phyloP scores from a whole-genome alignment of 1,284 basidiomycete genomes.

The Fistulinella cinereoalba region DNA sequence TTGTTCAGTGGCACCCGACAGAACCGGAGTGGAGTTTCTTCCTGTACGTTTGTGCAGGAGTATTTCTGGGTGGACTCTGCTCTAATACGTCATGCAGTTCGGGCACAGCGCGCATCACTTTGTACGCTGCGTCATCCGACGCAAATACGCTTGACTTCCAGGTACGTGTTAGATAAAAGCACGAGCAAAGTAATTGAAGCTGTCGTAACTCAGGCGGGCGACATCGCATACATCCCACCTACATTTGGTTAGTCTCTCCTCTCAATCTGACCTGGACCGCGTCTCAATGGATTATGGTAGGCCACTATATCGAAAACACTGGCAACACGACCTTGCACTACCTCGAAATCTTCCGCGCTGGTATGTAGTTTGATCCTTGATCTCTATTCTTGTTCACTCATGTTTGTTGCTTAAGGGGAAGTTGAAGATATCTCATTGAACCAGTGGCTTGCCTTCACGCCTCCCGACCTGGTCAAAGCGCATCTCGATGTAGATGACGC shows the following conservation, averaged over 20 bases:
- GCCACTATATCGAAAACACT: conserved; percentile 69
- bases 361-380: conserved; percentile 31
- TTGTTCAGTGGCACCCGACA: conserved; percentile 49
- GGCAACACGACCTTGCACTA: conserved; percentile 58
- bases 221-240: conserved; percentile 55
- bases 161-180: conserved; percentile 20
- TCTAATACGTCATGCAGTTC: conserved; percentile 30
- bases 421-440: conserved; percentile 46
- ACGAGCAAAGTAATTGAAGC: not conserved
- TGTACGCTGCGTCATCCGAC: conserved; percentile 36
- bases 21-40: conserved; percentile 44
- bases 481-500: conserved; percentile 49
- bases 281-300: conserved; percentile 25
- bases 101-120: conserved; percentile 47
- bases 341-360: conserved; percentile 61
- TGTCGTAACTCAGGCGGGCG: conserved; percentile 43
- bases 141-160: conserved; percentile 47
- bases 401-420: conserved; percentile 18
- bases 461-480: conserved; percentile 52
- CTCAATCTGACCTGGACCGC: not conserved
- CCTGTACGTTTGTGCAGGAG: conserved; percentile 26
- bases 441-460: conserved; percentile 57
- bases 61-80: not conserved
- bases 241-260: conserved; percentile 40
- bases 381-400: conserved; percentile 1